Evolutionary conservation across 1,139 yeast genomes (phyloP), one percentile per base, ranked within the genome.

Genomic region (Protomyces macrosporus): DNA sequence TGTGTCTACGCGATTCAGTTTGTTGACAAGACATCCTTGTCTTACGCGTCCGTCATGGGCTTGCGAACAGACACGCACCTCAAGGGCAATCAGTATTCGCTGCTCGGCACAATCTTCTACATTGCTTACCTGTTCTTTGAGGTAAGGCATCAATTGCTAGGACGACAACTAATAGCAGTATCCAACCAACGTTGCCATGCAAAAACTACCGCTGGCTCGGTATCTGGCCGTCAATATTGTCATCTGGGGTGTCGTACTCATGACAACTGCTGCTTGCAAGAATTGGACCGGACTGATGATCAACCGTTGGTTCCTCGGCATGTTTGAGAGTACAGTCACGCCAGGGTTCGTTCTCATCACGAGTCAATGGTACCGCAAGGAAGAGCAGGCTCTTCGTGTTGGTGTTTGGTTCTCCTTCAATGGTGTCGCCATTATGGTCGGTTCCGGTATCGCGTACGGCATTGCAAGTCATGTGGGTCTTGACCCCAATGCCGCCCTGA

Each of bases 1-100:
- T 68, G 81, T 12, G 73, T 84, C 42, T 84, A 84, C 71, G 79
- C 84, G 23, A 76, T 81, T 60, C 88, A 84, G 70, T 84, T 81
- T 67, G 81, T 86, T 83, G 91, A 86, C 73, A 86, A 86, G 70
- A 75, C 81, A 16, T 76, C 87, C 4, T 80, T 80, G 39, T 78
- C 85, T 10, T 82, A 81, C 69, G 88, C 88, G 4, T 79, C 88
- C 0, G 79, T 86, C 62, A 77, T 85, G 76, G 88, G 88, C 0
- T 76, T 85, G 65, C 77, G 76, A 65, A 70, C 72, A 39, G 67
- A 79, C 58, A 69, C 72, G 39, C 65, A 78, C 55, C 70, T 74
- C 59, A 68, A 71, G 9, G 79, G 79, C 4, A 72, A 76, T 55
- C 76, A 79, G 61, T 81, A 78, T 69, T 76, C 79, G 37, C 83